Percentiles rank a stretch among this genome's conserved stretches.
These are phyloP conservation scores for Gymnopilus junonius DNA, from an alignment of 768 basidiomycete species.

Conservation along the genomic window DNA sequence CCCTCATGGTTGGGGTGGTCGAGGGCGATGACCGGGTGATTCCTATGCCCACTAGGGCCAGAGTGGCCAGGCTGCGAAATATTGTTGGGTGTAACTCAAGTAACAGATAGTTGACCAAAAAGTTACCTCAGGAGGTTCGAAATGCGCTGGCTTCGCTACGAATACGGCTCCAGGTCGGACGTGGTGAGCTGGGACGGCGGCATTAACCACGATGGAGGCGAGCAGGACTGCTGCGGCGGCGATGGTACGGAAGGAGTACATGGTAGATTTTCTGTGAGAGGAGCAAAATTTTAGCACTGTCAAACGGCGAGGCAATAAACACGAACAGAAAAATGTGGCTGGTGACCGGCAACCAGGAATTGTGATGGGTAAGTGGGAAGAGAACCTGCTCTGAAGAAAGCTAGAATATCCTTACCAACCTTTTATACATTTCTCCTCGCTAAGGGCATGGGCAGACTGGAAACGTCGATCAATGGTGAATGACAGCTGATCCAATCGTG, in stretches of 20 bases:
- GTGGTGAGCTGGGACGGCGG: not conserved
- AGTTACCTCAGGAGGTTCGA: not conserved
- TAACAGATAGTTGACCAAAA: too few species aligned
- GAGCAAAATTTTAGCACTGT: not conserved
- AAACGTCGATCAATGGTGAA: too few species aligned
- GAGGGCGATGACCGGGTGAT: too few species aligned
- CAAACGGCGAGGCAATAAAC: too few species aligned
- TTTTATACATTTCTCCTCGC: too few species aligned
- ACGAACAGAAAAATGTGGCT: not conserved
- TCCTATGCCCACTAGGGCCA: too few species aligned
- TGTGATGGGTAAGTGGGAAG: not conserved
- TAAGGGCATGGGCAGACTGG: too few species aligned
- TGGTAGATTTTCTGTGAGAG: not conserved
- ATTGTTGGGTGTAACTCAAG: too few species aligned
- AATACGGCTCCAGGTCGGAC: not conserved
- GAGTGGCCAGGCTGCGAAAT: not conserved
- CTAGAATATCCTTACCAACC: too few species aligned
- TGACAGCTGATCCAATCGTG: too few species aligned
- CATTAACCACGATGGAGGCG: slow-evolving; percentile 1
- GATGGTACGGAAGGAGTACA: slow-evolving; percentile 3
- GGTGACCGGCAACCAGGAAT: slow-evolving; percentile 6
- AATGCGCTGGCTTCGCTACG: slow-evolving; percentile 1
- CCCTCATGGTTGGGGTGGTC: too few species aligned
- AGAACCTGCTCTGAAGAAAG: not conserved
- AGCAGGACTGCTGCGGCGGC: not conserved